phyloP scores from a whole-genome alignment of 2,329 filamentous ascomycete species.

The Microdochium trichocladiopsis region DNA sequence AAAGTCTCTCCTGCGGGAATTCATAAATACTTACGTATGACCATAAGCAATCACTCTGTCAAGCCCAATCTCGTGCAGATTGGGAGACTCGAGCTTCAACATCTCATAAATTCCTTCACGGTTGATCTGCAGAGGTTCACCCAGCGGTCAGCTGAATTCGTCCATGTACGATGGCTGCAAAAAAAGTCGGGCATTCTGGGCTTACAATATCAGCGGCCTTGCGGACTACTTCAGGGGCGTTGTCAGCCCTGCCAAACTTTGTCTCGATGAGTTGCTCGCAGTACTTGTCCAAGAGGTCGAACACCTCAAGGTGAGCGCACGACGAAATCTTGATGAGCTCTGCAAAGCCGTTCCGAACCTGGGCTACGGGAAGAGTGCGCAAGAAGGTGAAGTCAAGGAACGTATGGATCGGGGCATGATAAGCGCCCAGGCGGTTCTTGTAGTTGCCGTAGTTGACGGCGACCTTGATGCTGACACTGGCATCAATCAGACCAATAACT shows the following conservation, averaged over 20 bases:
- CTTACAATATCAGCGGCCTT: conserved; percentile 46
- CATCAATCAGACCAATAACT: conserved; percentile 69
- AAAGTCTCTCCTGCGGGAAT: background rate
- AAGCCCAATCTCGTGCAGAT: conserved; percentile 65
- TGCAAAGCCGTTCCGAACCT: conserved; percentile 68
- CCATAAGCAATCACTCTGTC: conserved; percentile 69
- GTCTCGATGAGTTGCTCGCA: conserved; percentile 61
- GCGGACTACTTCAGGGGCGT: conserved; percentile 45
- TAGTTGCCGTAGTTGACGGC: conserved; percentile 71
- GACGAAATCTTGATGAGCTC: conserved; percentile 72
- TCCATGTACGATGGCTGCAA: background rate
- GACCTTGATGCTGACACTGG: conserved; percentile 72
- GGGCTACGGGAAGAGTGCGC: conserved; percentile 57
- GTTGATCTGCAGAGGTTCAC: conserved; percentile 44
- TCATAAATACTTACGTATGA: conserved; percentile 59
- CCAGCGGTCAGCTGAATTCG: background rate
- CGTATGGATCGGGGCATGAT: conserved; percentile 65
- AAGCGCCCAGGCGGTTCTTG: conserved; percentile 68
- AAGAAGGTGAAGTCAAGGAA: conserved; percentile 70
- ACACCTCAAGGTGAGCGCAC: conserved; percentile 59
- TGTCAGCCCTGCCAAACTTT: conserved; percentile 56
- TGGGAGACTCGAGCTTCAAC: conserved; percentile 66
- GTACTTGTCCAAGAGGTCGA: conserved; percentile 60
- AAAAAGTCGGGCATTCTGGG: background rate
- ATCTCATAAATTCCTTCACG: conserved; percentile 65